Base-by-base conservation (phyloP, 805 yeast genomes). In the Cyberlindnera xylosilytica region DNA sequence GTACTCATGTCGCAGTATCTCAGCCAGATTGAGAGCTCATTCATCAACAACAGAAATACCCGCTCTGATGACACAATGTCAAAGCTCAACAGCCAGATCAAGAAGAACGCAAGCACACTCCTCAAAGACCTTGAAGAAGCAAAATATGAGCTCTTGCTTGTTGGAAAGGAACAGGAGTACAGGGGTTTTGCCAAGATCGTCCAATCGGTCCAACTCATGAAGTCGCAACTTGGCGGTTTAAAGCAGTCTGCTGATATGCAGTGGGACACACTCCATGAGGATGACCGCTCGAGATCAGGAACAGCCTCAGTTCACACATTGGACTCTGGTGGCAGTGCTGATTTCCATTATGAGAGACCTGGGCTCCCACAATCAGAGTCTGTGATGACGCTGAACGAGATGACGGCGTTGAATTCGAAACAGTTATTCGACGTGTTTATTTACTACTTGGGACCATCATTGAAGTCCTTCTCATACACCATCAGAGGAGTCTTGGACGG, bases 171-270 rank as follows among this genome's bases (percentile, higher is more conserved):
- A 49, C 50, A 59, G 4, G 83, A 83, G 53, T 80, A 70, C 62
- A 45, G 49, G 0, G 47, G 72, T 1, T 68, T 79, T 27, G 58
- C 58, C 11, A 57, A 70, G 28, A 60, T 83, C 19, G 83, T 78
- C 1, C 65, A 66, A 5, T 73, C 82, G 0, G 73, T 80, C 7
- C 68, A 73, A 30, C 66, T 73, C 10, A 56, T 86, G 47, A 62
- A 73, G 6, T 72, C 76, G 49, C 81, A 79, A 52, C 56, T 85
- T 32, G 83, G 83, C 39, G 91, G 91, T 1, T 64, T 87, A 49
- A 67, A 77, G 46, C 73, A 81, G 35, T 82, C 90, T 12, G 76
- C 82, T 10, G 84, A 79, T 45, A 82, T 83, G 69, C 84, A 81
- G 55, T 71, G 78, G 72, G 69, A 70, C 23, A 62, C 81, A 9